phyloP scores from a whole-genome alignment of 371 early-diverging fungal species.

The Zychaea mexicana region DNA sequence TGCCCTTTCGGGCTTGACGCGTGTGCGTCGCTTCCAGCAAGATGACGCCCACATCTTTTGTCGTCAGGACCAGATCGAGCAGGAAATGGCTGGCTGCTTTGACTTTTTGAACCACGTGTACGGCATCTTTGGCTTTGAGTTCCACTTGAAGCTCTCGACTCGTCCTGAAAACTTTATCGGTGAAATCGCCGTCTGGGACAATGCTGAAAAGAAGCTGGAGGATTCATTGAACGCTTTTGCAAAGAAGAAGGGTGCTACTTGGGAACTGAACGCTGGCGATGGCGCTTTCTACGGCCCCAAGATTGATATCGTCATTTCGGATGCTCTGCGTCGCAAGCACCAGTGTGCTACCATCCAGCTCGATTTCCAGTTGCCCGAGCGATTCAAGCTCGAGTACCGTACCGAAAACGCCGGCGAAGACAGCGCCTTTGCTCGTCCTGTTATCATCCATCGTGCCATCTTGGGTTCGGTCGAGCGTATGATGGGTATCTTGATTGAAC shows the following conservation, averaged over 20 bases:
- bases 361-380: constrained; percentile 96
- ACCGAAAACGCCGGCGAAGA: constrained; percentile 55
- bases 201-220: constrained; percentile 87
- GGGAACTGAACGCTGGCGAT: constrained; percentile 97
- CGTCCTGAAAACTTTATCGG: constrained; percentile 98
- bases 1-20: constrained; percentile 96
- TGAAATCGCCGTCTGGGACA: constrained; percentile 93
- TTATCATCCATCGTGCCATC: constrained; percentile 99
- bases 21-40: constrained; percentile 99
- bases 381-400: constrained; percentile 92
- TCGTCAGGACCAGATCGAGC: constrained; percentile 74
- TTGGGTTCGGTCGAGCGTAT: constrained; percentile 98
- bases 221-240: constrained; percentile 79
- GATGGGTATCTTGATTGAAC: constrained; percentile 96
- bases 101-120: constrained; percentile 87
- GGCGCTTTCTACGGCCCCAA: constrained; percentile 99
- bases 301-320: constrained; percentile 98
- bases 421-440: constrained; percentile 77
- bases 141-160: constrained; percentile 92
- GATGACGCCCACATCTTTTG: constrained; percentile 99
- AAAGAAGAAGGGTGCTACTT: constrained; percentile 54
- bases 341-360: constrained; percentile 99
- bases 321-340: constrained; percentile 91
- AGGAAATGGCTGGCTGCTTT: constrained; percentile 81
- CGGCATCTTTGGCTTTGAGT: constrained; percentile 93